Evolutionary conservation across 1,284 basidiomycete genomes (phyloP).

Genomic region (Malassezia yamatoensis): DNA sequence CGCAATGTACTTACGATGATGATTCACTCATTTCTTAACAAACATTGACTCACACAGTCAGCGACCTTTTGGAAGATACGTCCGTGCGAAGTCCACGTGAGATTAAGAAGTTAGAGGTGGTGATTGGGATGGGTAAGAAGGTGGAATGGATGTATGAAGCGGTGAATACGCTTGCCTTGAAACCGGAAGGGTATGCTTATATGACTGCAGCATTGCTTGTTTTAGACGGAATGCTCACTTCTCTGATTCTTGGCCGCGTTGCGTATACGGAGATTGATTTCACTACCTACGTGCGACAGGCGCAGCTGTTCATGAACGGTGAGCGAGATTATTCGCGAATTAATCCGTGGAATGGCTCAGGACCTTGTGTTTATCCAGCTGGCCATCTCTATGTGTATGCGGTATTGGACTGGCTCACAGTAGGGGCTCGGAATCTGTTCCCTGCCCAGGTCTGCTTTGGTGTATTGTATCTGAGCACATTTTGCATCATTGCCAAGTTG

Average conservation of each 20-base stretch:
- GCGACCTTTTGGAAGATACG: too few species aligned
- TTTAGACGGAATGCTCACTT: not conserved
- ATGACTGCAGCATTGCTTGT: not conserved
- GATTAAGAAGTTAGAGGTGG: too few species aligned
- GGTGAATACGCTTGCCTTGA: not conserved
- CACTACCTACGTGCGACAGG: conserved; percentile 81
- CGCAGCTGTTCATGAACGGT: conserved; percentile 66
- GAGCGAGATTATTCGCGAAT: conserved; percentile 77
- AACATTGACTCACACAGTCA: too few species aligned
- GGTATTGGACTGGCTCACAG: conserved; percentile 60
- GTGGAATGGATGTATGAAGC: not conserved
- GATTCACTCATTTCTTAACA: too few species aligned
- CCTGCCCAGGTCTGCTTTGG: conserved; percentile 51
- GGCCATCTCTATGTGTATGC: conserved; percentile 79
- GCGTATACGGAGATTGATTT: conserved; percentile 88
- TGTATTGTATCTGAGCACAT: conserved; percentile 24
- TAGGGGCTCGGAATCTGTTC: conserved; percentile 56
- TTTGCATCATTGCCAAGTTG: conserved; percentile 24
- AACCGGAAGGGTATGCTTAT: not conserved
- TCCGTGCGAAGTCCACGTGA: too few species aligned
- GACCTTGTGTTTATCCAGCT: conserved; percentile 90
- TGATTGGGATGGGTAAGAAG: too few species aligned
- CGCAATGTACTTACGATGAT: not conserved
- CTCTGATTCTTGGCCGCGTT: conserved; percentile 7
- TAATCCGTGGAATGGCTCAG: conserved; percentile 65